These are phyloP conservation scores for Chaetomiaceae sp. DNA, from an alignment of 2,329 filamentous ascomycete species.

Conservation along the genomic window DNA sequence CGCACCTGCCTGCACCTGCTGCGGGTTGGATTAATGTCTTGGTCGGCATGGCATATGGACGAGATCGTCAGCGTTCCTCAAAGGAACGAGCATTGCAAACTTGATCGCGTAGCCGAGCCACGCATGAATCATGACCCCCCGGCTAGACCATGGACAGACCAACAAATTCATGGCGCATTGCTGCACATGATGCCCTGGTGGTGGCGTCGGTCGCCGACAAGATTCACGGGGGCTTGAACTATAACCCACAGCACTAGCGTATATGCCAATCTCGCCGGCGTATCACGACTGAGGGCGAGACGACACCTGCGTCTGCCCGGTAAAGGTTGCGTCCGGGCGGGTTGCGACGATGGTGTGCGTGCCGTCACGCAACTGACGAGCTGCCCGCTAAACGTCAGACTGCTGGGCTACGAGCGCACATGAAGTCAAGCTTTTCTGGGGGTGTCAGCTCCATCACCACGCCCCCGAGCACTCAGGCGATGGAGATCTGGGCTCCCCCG, in stretches of 20 bases:
- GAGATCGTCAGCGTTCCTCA: no score
- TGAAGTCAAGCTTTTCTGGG: neutral
- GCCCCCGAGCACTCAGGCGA: neutral
- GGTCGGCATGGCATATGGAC: no score
- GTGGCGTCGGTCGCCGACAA: no score
- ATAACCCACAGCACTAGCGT: neutral
- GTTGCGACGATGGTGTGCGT: slow-evolving; percentile 8
- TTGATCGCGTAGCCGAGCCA: neutral
- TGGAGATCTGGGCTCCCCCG: neutral
- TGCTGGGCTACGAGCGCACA: neutral
- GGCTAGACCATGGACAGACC: no score
- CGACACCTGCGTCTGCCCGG: neutral
- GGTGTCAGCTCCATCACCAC: slow-evolving; percentile 1
- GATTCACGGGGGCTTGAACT: neutral
- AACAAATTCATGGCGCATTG: no score
- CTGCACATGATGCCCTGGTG: neutral
- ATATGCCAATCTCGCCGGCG: neutral
- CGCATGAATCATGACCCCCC: neutral
- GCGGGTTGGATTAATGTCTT: no score
- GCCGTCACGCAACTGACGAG: slow-evolving; percentile 8
- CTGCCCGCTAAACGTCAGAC: slow-evolving; percentile 14
- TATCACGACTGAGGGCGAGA: neutral
- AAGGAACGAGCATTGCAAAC: no score
- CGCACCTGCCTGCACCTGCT: no score
- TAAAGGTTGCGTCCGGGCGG: neutral